A percentile compares a stretch with the other conserved stretches of the same genome.
Evolutionary conservation across 1,284 basidiomycete genomes (phyloP).

Genomic region (Stereum hirsutum): DNA sequence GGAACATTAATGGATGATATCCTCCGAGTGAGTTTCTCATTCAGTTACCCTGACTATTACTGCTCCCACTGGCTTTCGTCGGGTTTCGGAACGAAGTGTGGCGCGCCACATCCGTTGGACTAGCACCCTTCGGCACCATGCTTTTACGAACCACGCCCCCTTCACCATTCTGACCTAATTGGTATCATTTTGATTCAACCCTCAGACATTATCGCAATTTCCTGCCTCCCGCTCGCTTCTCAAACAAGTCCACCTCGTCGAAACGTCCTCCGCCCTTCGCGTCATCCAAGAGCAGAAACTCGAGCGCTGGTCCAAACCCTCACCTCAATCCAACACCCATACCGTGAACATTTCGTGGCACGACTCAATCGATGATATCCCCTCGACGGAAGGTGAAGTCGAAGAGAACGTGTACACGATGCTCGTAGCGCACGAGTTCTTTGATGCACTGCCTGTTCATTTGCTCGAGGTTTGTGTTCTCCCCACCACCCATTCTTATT

Average conservation of each 20-base stretch:
- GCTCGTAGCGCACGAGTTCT: slow-evolving; percentile 94
- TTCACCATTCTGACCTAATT: slow-evolving; percentile 16
- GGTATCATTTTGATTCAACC: too few relatives aligned
- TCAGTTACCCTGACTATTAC: slow-evolving; percentile 1
- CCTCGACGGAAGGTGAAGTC: slow-evolving; percentile 23
- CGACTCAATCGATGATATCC: slow-evolving; percentile 63
- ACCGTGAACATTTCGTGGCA: slow-evolving; percentile 60
- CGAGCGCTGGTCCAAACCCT: slow-evolving; percentile 14
- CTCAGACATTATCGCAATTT: slow-evolving; percentile 50
- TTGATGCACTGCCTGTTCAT: slow-evolving; percentile 93
- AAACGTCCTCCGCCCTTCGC: slow-evolving; percentile 68
- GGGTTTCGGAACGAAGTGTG: too few relatives aligned
- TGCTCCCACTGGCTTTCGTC: too few relatives aligned
- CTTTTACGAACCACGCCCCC: too few relatives aligned
- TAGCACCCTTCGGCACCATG: too few relatives aligned
- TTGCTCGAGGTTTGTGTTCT: slow-evolving; percentile 65
- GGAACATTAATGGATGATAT: slow-evolving; percentile 92
- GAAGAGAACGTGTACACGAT: slow-evolving; percentile 72
- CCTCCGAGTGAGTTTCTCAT: slow-evolving; percentile 54
- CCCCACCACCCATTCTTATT: slow-evolving; percentile 3
- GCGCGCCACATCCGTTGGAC: too few relatives aligned
- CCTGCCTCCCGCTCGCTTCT: slow-evolving; percentile 30
- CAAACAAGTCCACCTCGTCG: slow-evolving; percentile 67
- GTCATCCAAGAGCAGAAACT: slow-evolving; percentile 58
- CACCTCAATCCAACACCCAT: too few relatives aligned